Conservation (phyloP, 768 basidiomycete genomes). For the Lactarius akahatsu region DNA sequence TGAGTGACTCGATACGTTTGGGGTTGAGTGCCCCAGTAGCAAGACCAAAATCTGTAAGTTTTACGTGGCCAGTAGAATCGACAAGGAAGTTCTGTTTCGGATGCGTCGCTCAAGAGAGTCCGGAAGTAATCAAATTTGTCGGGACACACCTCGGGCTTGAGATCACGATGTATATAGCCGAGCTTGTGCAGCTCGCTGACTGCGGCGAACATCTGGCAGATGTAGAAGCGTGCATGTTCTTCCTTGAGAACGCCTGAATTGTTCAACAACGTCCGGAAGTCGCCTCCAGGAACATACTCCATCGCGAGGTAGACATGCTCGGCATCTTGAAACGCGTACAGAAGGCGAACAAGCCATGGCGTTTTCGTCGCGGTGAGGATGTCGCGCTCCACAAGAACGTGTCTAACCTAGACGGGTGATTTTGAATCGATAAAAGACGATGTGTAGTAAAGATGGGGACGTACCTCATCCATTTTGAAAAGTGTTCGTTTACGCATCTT, state of each 20-base stretch:
- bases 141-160: conserved; percentile 88
- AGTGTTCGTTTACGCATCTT: conserved; percentile 95
- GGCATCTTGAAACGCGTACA: conserved; percentile 97
- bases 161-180: conserved; percentile 96
- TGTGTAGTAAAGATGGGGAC: conserved; percentile 15
- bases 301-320: conserved; percentile 93
- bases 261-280: conserved; percentile 96
- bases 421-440: conserved; percentile 11
- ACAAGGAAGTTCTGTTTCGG: conserved; percentile 86
- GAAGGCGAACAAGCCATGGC: conserved; percentile 90
- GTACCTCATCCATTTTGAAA: conserved; percentile 97
- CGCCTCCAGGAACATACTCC: conserved; percentile 99
- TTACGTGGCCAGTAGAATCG: conserved; percentile 94
- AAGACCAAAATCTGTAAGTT: conserved; percentile 95
- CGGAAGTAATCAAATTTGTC: not conserved
- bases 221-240: conserved; percentile 95
- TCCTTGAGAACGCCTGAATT: conserved; percentile 98
- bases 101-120: not conserved
- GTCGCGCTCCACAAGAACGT: conserved; percentile 96
- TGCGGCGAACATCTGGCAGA: conserved; percentile 95
- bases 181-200: conserved; percentile 95
- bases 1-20: conserved; percentile 89
- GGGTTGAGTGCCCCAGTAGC: conserved; percentile 97
- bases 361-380: conserved; percentile 97
- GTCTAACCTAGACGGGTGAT: conserved; percentile 68